phyloP scores from a whole-genome alignment of 768 basidiomycete genomes.

The Tephrocybe sp. region DNA sequence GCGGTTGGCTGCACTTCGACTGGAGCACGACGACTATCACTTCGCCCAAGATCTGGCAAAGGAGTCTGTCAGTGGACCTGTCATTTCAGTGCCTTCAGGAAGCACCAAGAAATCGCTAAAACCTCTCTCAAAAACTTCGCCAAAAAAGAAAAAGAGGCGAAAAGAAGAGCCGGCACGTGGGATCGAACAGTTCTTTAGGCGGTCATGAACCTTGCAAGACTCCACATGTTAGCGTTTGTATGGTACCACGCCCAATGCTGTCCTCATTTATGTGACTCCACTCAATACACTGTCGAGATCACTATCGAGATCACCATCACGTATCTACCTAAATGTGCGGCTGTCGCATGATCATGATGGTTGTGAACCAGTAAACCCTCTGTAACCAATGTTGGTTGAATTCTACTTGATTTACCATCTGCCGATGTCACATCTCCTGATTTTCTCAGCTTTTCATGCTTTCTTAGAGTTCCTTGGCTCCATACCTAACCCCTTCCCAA shows the following conservation, averaged over 20 bases:
- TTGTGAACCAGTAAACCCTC: conserved; percentile 5
- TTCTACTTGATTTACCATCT: background rate
- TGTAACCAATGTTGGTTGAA: conserved; percentile 4
- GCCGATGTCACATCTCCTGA: conserved; percentile 1
- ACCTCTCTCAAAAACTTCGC: conserved; percentile 13
- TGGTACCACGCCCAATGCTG: too few relatives aligned
- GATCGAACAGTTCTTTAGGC: conserved; percentile 22
- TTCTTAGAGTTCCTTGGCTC: too few relatives aligned
- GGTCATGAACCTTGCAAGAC: conserved; percentile 3
- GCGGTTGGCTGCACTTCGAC: conserved; percentile 41
- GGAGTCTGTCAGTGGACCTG: conserved; percentile 26
- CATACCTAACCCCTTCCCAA: too few relatives aligned
- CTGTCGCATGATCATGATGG: conserved; percentile 13
- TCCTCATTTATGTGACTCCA: too few relatives aligned
- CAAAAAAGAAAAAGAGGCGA: conserved; percentile 18
- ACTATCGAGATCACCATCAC: too few relatives aligned
- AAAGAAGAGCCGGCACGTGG: conserved; percentile 10
- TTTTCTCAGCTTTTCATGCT: background rate
- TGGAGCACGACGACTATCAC: conserved; percentile 91
- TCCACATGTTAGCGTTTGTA: background rate
- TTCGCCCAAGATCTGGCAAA: conserved; percentile 77
- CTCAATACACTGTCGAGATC: background rate
- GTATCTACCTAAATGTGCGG: background rate
- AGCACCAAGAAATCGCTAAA: background rate
- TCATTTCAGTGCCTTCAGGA: conserved; percentile 14